phyloP scores from a whole-genome alignment of 139 green algal species.

The Pleodorina starrii region DNA sequence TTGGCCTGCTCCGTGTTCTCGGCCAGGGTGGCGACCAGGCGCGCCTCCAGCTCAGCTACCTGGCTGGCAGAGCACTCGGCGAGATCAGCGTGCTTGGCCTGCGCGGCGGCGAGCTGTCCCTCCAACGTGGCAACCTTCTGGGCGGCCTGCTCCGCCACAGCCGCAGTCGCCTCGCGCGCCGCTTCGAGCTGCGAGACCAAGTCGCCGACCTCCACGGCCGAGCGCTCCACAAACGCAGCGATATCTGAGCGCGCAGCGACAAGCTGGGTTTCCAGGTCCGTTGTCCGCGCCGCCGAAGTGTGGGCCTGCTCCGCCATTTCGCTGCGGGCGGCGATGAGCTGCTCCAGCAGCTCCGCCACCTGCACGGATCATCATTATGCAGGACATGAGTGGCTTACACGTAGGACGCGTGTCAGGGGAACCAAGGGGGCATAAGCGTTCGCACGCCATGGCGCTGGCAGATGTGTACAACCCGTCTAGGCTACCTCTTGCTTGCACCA shows the following conservation, averaged over 20 bases:
- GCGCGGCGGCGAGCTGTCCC: not conserved
- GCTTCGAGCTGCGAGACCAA: not conserved
- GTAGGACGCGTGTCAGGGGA: too few relatives aligned
- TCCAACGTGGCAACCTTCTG: not conserved
- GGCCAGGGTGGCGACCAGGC: not conserved
- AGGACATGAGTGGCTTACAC: too few relatives aligned
- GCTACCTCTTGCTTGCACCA: too few relatives aligned
- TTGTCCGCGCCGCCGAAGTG: not conserved
- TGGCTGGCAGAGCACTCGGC: not conserved
- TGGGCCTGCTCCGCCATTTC: not conserved
- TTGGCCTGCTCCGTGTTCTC: not conserved
- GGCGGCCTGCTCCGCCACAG: not conserved
- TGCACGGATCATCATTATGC: too few relatives aligned
- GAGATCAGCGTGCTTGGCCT: not conserved
- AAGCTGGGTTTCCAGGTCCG: conserved; percentile 1
- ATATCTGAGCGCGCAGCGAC: not conserved
- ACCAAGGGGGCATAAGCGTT: too few relatives aligned
- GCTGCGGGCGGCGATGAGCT: not conserved
- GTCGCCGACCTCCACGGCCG: not conserved
- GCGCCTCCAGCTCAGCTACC: not conserved
- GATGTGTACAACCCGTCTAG: too few relatives aligned
- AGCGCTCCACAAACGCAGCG: not conserved
- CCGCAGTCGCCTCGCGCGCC: not conserved
- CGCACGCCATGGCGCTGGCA: too few relatives aligned
- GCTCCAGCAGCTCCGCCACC: not conserved